These are phyloP conservation scores for Glomus cerebriforme DNA, from an alignment of 192 early-diverging fungal genomes.

Conservation along the genomic window DNA sequence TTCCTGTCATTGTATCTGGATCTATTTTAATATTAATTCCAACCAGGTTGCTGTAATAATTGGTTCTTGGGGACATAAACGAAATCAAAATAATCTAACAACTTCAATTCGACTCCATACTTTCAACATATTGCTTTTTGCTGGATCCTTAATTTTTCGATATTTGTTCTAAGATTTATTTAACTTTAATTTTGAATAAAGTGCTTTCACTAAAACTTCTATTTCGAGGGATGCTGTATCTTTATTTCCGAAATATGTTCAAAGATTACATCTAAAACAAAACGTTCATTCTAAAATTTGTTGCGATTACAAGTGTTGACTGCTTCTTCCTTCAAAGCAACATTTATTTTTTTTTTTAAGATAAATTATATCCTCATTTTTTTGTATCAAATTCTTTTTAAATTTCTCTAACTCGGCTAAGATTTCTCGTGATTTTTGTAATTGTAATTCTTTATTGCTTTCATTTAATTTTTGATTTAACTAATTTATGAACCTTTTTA, in stretches of 20 bases:
- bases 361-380: too few species aligned
- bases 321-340: not conserved
- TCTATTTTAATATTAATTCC: not conserved
- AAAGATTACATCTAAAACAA: not conserved
- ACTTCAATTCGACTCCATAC: not conserved
- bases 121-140: not conserved
- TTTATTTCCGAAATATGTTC: not conserved
- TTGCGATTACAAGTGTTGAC: not conserved
- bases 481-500: too few species aligned
- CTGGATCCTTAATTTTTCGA: not conserved
- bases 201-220: not conserved
- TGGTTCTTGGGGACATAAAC: not conserved
- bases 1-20: not conserved
- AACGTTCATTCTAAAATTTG: not conserved
- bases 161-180: not conserved
- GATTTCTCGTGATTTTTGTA: too few species aligned
- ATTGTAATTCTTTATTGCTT: too few species aligned
- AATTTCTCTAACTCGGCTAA: too few species aligned
- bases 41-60: not conserved
- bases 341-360: not conserved
- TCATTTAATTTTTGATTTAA: too few species aligned
- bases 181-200: not conserved
- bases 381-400: too few species aligned
- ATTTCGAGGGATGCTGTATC: not conserved
- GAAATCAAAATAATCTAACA: constrained; percentile 4